Evolutionary conservation across 202 grass and related monocot genomes (phyloP).

Genomic region (Schoenoplectus triqueter): DNA sequence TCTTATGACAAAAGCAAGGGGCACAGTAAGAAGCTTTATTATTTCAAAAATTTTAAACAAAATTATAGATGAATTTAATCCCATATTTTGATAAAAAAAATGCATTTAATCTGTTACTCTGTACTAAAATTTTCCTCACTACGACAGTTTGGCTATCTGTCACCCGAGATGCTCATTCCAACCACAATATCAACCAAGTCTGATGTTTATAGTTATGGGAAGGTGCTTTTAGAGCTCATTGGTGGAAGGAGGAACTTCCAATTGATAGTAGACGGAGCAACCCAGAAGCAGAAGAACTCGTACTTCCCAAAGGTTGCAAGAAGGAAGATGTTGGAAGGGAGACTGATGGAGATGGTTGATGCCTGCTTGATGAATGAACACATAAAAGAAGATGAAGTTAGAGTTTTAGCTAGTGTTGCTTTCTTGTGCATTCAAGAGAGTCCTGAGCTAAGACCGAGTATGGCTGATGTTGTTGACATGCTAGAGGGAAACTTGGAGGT

Average conservation of each 20-base stretch:
- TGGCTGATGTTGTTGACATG: constrained; percentile 59
- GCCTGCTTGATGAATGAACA: constrained; percentile 16
- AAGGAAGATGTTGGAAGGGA: constrained; percentile 34
- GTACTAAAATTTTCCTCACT: neutral
- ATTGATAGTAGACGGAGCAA: constrained; percentile 4
- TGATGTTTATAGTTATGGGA: constrained; percentile 71
- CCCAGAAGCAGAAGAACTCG: constrained; percentile 6
- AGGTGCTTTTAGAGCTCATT: constrained; percentile 61
- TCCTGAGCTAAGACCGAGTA: constrained; percentile 51
- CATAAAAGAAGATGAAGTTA: constrained; percentile 44
- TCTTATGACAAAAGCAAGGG: constrained; percentile 48
- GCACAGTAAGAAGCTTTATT: constrained; percentile 32
- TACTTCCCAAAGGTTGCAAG: constrained; percentile 43
- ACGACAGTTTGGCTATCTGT: constrained; percentile 47
- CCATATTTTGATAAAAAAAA: too few relatives aligned
- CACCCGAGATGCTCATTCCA: constrained; percentile 54
- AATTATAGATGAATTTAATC: neutral
- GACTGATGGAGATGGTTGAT: constrained; percentile 52
- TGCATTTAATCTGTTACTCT: too few relatives aligned
- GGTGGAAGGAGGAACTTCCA: constrained; percentile 49
- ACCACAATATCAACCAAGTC: constrained; percentile 49
- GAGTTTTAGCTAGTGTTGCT: constrained; percentile 41
- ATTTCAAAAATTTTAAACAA: neutral
- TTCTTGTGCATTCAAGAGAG: constrained; percentile 60
- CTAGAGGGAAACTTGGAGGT: constrained; percentile 50